phyloP scores from a whole-genome alignment of 73 alveolate genomes.

The Tetrahymena borealis region DNA sequence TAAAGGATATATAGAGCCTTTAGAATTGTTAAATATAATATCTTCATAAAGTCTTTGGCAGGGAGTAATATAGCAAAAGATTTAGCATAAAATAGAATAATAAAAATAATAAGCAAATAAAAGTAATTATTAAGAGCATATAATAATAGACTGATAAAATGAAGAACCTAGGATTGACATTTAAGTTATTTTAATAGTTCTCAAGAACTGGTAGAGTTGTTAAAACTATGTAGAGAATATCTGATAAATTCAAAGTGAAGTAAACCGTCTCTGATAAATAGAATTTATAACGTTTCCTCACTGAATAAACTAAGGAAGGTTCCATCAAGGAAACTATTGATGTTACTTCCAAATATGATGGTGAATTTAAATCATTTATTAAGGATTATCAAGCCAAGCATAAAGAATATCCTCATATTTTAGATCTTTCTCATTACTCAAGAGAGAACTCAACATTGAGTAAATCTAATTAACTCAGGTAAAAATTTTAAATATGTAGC shows the following conservation, averaged over 20 bases:
- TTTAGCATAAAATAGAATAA: not conserved
- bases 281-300: not conserved
- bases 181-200: not conserved
- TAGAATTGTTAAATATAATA: not conserved
- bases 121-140: not conserved
- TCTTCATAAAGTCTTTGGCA: not conserved
- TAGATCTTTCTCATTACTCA: constrained; percentile 7
- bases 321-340: not conserved
- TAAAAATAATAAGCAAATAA: not conserved
- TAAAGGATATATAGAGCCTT: not conserved
- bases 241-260: constrained; percentile 11
- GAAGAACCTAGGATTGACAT: not conserved
- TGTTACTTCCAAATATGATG: constrained; percentile 8
- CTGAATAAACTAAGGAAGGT: not conserved
- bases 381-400: constrained; percentile 5
- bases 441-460: not conserved
- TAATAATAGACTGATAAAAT: not conserved
- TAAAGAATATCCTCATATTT: constrained; percentile 2
- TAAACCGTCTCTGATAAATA: constrained; percentile 9
- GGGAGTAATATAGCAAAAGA: not conserved
- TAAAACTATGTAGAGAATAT: not conserved
- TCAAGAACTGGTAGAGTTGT: not conserved
- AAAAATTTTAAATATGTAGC: not conserved
- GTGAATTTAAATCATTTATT: not conserved
- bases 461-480: not conserved